phyloP scores from a whole-genome alignment of 331 rosid genomes.

The Quercus lobata region DNA sequence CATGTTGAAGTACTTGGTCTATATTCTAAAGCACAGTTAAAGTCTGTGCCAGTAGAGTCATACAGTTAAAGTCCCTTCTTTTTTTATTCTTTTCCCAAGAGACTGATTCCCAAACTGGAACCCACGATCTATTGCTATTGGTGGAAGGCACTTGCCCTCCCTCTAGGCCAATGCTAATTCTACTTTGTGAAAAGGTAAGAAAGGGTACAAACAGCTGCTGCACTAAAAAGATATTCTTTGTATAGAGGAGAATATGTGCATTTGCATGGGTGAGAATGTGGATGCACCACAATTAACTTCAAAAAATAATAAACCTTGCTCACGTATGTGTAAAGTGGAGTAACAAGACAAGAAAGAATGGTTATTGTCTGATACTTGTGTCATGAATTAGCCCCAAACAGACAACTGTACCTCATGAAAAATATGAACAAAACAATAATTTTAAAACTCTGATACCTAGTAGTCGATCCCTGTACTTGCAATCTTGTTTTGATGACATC shows the following conservation, averaged over 20 bases:
- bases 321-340: background rate
- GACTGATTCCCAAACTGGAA: background rate
- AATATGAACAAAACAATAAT: conserved; percentile 5
- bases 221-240: background rate
- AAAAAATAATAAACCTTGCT: background rate
- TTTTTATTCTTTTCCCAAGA: background rate
- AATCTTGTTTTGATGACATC: conserved; percentile 82
- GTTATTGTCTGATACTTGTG: background rate
- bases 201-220: background rate
- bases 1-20: background rate
- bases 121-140: too few relatives aligned
- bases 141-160: too few relatives aligned
- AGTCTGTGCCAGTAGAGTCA: background rate
- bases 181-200: background rate
- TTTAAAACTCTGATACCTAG: conserved; percentile 44
- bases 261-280: background rate
- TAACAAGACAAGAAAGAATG: background rate
- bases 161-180: too few relatives aligned
- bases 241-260: background rate
- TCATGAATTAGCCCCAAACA: background rate
- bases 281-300: background rate
- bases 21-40: background rate
- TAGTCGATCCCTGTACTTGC: conserved; percentile 79
- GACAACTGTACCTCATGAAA: conserved; percentile 6
- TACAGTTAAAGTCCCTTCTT: too few relatives aligned